Percentiles rank a stretch among this genome's conserved stretches.
Conservation (phyloP, 306 rosid genomes). For the Dalbergia cultrata region DNA sequence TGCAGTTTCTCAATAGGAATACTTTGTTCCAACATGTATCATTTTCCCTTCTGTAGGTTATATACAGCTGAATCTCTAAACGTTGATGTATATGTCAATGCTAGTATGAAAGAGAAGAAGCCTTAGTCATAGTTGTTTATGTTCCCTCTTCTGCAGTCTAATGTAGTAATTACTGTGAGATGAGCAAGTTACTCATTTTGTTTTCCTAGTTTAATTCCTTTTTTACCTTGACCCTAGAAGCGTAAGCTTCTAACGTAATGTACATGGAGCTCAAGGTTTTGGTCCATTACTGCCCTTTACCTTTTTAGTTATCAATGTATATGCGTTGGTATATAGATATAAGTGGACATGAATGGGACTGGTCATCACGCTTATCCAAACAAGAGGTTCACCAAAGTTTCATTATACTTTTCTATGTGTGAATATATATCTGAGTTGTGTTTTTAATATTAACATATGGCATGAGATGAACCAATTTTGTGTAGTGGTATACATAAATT, state of each 20-base stretch:
- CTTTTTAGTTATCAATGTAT: background rate
- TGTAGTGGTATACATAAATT: background rate
- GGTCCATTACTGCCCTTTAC: background rate
- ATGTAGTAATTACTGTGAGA: slow-evolving; percentile 6
- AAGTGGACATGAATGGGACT: background rate
- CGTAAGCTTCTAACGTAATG: background rate
- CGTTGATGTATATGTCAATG: slow-evolving; percentile 51
- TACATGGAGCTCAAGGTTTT: background rate
- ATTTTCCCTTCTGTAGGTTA: slow-evolving; percentile 28
- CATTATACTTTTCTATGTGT: background rate
- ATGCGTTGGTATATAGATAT: background rate
- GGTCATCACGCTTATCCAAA: slow-evolving; percentile 12
- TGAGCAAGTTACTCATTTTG: background rate
- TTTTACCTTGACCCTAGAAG: background rate
- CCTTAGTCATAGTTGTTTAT: slow-evolving; percentile 2
- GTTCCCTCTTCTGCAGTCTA: slow-evolving; percentile 9
- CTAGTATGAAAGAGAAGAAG: slow-evolving; percentile 28
- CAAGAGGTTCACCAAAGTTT: background rate
- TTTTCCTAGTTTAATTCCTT: slow-evolving; percentile 2
- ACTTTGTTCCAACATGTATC: slow-evolving; percentile 36
- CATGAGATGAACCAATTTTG: background rate
- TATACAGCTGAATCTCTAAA: slow-evolving; percentile 39
- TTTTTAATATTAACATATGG: background rate
- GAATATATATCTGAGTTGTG: background rate
- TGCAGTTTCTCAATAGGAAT: slow-evolving; percentile 46